Evolutionary conservation across 2,329 filamentous ascomycete genomes (phyloP).

Genomic region (Verticillium dahliae): DNA sequence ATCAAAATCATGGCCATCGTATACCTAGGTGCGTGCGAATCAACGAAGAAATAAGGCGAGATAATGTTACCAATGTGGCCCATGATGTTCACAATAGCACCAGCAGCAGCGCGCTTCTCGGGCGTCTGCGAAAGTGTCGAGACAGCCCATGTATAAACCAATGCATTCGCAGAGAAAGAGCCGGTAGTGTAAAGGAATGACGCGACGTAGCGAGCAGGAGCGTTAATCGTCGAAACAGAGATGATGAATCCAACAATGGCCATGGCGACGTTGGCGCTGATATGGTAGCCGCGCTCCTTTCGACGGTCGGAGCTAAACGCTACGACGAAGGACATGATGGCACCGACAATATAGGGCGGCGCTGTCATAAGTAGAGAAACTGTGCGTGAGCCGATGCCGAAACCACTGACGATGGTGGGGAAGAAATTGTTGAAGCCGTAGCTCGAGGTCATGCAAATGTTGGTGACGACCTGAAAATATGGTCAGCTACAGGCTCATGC

Average conservation of each 20-base stretch:
- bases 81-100: slow-evolving; percentile 27
- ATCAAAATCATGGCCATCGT: slow-evolving; percentile 18
- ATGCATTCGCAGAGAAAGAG: slow-evolving; percentile 23
- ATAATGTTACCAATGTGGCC: slow-evolving; percentile 27
- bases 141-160: slow-evolving; percentile 26
- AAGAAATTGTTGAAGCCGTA: slow-evolving; percentile 62
- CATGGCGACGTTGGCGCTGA: slow-evolving; percentile 46
- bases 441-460: slow-evolving; percentile 46
- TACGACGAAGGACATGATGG: slow-evolving; percentile 49
- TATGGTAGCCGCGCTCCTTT: slow-evolving; percentile 55
- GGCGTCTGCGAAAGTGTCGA: slow-evolving; percentile 24
- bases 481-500: neutral
- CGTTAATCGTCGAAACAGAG: slow-evolving; percentile 45
- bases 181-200: slow-evolving; percentile 29
- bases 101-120: slow-evolving; percentile 27
- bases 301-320: slow-evolving; percentile 55
- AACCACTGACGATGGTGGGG: slow-evolving; percentile 50
- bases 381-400: slow-evolving; percentile 48
- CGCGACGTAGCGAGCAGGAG: slow-evolving; percentile 47
- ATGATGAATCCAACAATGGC: slow-evolving; percentile 52
- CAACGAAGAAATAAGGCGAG: slow-evolving; percentile 29
- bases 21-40: slow-evolving; percentile 19
- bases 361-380: slow-evolving; percentile 53
- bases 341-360: slow-evolving; percentile 45
- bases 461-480: slow-evolving; percentile 27